phyloP scores from a whole-genome alignment of 306 rosid genomes.

The Vigna mungo region DNA sequence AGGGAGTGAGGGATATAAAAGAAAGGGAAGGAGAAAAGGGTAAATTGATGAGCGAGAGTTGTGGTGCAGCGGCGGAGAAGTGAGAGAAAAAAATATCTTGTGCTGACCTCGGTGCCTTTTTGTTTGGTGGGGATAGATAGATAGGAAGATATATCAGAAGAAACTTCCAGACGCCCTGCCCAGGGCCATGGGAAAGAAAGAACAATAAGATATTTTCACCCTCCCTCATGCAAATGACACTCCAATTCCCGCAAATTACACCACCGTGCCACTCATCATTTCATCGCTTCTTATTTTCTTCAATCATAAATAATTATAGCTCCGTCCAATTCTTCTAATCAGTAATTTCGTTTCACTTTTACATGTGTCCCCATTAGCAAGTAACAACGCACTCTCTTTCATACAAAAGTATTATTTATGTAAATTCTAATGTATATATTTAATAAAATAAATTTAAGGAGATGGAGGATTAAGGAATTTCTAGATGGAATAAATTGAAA shows the following conservation, averaged over 20 bases:
- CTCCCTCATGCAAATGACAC: neutral
- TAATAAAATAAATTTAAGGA: no score
- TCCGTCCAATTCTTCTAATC: no score
- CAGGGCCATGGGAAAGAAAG: neutral
- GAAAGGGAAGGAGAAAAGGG: slow-evolving; percentile 19
- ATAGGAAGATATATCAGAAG: slow-evolving; percentile 31
- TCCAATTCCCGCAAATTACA: neutral
- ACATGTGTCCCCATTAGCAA: no score
- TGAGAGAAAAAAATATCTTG: slow-evolving; percentile 74
- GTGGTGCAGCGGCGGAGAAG: neutral
- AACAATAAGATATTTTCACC: slow-evolving; percentile 59
- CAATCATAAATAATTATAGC: no score
- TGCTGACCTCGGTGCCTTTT: neutral
- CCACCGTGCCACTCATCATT: slow-evolving; percentile 36
- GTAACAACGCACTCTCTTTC: no score
- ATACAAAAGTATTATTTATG: no score
- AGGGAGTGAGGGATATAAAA: neutral
- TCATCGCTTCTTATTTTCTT: no score
- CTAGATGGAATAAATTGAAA: no score
- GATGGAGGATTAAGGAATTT: no score
- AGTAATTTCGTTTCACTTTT: no score
- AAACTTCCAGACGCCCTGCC: slow-evolving; percentile 65
- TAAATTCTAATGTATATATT: no score
- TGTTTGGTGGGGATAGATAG: neutral
- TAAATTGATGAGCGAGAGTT: neutral